These are phyloP conservation scores for Trichoderma atrobrunneum DNA, from an alignment of 2,329 filamentous ascomycete genomes.

Conservation along the genomic window DNA sequence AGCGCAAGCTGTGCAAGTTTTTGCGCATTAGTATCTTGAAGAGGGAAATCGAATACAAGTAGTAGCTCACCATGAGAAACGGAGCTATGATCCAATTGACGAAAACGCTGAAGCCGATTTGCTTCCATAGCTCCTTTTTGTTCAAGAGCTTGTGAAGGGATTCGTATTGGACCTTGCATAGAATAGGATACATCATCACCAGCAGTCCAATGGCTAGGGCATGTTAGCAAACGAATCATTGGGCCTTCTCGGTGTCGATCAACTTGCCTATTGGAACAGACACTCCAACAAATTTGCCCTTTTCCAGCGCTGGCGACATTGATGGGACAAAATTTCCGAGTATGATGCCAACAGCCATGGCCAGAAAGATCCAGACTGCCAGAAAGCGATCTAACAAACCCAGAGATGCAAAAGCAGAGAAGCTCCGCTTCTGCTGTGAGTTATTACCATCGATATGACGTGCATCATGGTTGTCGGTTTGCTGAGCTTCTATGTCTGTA, in stretches of 20 bases:
- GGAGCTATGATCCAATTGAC: conserved; percentile 84
- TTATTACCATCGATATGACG: background rate
- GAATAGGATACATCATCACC: conserved; percentile 92
- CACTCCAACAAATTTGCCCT: conserved; percentile 68
- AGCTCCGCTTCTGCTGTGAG: background rate
- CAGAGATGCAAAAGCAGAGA: conserved; percentile 52
- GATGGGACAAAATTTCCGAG: conserved; percentile 71
- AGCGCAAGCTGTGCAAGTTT: conserved; percentile 54
- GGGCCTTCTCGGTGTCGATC: background rate
- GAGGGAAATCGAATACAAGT: too few relatives aligned
- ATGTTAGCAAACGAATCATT: background rate
- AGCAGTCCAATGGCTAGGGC: conserved; percentile 68
- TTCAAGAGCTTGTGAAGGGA: conserved; percentile 65
- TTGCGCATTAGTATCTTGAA: background rate
- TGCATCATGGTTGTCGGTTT: background rate
- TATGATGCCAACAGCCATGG: conserved; percentile 73
- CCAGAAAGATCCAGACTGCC: conserved; percentile 72
- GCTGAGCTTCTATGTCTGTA: background rate
- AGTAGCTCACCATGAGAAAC: conserved; percentile 66
- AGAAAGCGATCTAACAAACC: conserved; percentile 62
- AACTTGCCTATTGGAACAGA: conserved; percentile 61
- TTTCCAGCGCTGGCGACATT: conserved; percentile 61
- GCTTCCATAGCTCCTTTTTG: conserved; percentile 66
- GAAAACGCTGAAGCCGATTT: conserved; percentile 72
- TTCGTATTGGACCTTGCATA: conserved; percentile 83